A percentile compares a stretch with the other conserved stretches of the same genome.
These are phyloP conservation scores for Talaromyces sp. DNA, from an alignment of 2,329 filamentous ascomycete species.

Conservation along the genomic window DNA sequence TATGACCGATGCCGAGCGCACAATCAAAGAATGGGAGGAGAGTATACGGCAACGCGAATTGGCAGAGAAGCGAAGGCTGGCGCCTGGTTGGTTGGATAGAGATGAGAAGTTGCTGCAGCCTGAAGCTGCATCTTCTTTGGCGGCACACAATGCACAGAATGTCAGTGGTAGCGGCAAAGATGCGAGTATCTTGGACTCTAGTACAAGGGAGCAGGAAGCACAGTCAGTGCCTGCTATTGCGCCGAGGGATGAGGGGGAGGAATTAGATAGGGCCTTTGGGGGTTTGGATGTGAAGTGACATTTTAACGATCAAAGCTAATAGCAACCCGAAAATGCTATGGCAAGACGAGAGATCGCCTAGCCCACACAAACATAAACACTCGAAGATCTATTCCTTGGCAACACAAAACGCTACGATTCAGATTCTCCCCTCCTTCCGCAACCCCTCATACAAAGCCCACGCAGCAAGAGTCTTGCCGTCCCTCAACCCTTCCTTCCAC, in stretches of 20 bases:
- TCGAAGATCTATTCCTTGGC: background rate
- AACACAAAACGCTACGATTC: background rate
- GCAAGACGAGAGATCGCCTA: background rate
- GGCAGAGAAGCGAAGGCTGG: slow-evolving; percentile 60
- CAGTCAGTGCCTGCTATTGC: slow-evolving; percentile 38
- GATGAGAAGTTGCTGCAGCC: slow-evolving; percentile 60
- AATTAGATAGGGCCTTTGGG: slow-evolving; percentile 54
- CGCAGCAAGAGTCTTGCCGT: slow-evolving; percentile 56
- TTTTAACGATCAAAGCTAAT: slow-evolving; percentile 25
- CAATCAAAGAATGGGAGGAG: slow-evolving; percentile 68
- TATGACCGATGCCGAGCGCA: slow-evolving; percentile 61
- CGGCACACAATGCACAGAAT: slow-evolving; percentile 16
- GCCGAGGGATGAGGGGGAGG: slow-evolving; percentile 48
- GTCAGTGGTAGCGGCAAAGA: background rate
- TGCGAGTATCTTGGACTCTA: slow-evolving; percentile 38
- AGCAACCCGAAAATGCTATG: background rate
- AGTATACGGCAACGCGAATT: slow-evolving; percentile 56
- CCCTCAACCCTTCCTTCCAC: slow-evolving; percentile 54
- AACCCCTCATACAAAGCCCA: slow-evolving; percentile 55
- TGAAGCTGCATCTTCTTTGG: slow-evolving; percentile 23
- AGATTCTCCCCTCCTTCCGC: slow-evolving; percentile 45
- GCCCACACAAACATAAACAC: background rate
- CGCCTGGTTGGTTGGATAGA: slow-evolving; percentile 63
- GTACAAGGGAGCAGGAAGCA: slow-evolving; percentile 31
- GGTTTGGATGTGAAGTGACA: slow-evolving; percentile 44